Conservation (phyloP, 1,284 basidiomycete species). For the Boletus smithii region DNA sequence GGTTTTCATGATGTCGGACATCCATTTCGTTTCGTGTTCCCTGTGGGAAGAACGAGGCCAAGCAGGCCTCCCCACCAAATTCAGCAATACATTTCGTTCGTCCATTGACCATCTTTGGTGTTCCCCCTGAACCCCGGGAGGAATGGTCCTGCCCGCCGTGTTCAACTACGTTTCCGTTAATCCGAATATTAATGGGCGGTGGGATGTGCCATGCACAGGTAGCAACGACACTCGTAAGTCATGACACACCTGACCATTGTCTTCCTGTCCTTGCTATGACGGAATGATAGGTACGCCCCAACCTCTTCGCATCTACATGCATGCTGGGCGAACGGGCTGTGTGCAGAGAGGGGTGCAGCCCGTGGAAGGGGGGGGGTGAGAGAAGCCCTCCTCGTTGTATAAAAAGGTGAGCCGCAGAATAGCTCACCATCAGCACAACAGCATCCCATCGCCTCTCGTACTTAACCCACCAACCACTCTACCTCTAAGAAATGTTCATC, state of each 20-base stretch:
- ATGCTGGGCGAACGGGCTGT: background rate
- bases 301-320: background rate
- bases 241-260: too few relatives aligned
- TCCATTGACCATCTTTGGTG: background rate
- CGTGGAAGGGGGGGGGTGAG: background rate
- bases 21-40: background rate
- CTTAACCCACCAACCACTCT: background rate
- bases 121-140: too few relatives aligned
- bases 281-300: background rate
- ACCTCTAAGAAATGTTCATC: constrained; percentile 1
- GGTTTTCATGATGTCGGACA: background rate
- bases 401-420: background rate
- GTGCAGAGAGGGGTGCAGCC: background rate
- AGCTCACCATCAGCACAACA: background rate
- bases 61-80: background rate
- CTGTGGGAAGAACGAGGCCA: too few relatives aligned
- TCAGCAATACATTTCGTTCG: background rate
- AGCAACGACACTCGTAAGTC: too few relatives aligned
- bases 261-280: too few relatives aligned
- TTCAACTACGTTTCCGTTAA: background rate
- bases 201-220: background rate
- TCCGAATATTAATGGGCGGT: background rate
- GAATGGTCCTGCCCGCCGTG: background rate
- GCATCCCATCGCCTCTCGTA: background rate
- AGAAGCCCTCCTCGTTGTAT: constrained; percentile 1